Evolutionary conservation across 164 flowering plant species (phyloP), one percentile per base, ranked within the genome.

Genomic region (Berberis thunbergii): DNA sequence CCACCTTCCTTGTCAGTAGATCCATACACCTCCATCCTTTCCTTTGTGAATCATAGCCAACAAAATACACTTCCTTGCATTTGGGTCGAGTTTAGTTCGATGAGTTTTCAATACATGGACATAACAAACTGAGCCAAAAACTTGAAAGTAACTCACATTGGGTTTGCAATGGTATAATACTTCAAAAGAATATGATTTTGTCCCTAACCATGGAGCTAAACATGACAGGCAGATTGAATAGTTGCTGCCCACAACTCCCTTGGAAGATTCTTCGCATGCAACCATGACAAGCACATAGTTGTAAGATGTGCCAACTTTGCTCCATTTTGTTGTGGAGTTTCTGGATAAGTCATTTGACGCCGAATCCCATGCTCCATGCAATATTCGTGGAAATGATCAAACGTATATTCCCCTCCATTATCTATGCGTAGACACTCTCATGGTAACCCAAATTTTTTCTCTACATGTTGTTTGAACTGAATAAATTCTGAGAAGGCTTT

Each of bases 401-500:
- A 54, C 57, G 12, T 54, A 54, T 54, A 54, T 54, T 54, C 57
- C 12, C 57, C 57, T n/a, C 57, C 57, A 54, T 54, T 54, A 26
- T 54, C 57, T 6, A 1, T 54, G 26, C n/a, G n/a, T n/a, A 54
- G 52, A 49, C 52, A 49, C 11, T 49, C 1, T 6, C 26, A 26
- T 26, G 26, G 26, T 26, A 26, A 54, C 57, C 57, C 57, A 54
- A 54, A 54, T 12, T 54, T 4, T n/a, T 54, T 54, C 12, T 54
- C 57, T 1, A 54, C 57, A 5, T 4, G 6, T 1, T 6, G 4
- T 26, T 54, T 7, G 57, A 54, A 54, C 1, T 6, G 39, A n/a
- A 54, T 12, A 12, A 11, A 54, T 12, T 54, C 12, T 5, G n/a
- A 54, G 12, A 54, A 54, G 57, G 11, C n/a, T 11, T n/a, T 6